phyloP scores from a whole-genome alignment of 225 moss, liverwort and hornwort genomes.

The Polytrichum commune region DNA sequence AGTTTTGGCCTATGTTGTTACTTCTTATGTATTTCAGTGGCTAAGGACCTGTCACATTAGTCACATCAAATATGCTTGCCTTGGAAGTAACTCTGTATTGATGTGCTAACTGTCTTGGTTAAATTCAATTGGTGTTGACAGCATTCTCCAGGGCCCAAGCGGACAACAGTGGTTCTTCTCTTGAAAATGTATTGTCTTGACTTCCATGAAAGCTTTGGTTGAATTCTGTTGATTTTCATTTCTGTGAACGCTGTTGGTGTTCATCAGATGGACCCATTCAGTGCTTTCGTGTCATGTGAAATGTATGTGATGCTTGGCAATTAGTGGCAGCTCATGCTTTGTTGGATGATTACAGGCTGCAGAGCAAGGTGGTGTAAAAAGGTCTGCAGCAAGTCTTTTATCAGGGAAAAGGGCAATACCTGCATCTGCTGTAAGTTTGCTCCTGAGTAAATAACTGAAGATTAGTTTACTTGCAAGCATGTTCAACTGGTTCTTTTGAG shows the following conservation, averaged over 20 bases:
- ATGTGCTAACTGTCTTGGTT: neutral
- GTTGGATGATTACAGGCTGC: slow-evolving; percentile 18
- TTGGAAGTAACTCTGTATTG: no score
- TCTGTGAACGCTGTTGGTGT: no score
- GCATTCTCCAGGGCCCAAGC: slow-evolving; percentile 54
- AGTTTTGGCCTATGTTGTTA: no score
- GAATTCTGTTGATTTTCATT: neutral
- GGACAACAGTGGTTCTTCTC: slow-evolving; percentile 38
- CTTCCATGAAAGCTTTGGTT: slow-evolving; percentile 6
- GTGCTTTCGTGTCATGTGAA: neutral
- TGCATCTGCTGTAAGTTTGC: slow-evolving; percentile 33
- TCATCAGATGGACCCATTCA: no score
- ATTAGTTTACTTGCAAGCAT: no score
- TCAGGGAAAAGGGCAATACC: slow-evolving; percentile 46
- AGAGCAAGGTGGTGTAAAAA: slow-evolving; percentile 29
- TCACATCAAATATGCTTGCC: no score
- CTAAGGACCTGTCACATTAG: no score
- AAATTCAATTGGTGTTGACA: slow-evolving; percentile 25
- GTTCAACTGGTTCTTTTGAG: no score
- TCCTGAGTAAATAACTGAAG: neutral
- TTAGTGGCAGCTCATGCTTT: neutral
- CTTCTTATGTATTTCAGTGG: no score
- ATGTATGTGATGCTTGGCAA: neutral
- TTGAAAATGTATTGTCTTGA: slow-evolving; percentile 18
- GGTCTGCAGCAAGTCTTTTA: slow-evolving; percentile 81